These are phyloP conservation scores for Thermothelomyces thermophilus DNA, from an alignment of 2,329 filamentous ascomycete species.

Conservation along the genomic window DNA sequence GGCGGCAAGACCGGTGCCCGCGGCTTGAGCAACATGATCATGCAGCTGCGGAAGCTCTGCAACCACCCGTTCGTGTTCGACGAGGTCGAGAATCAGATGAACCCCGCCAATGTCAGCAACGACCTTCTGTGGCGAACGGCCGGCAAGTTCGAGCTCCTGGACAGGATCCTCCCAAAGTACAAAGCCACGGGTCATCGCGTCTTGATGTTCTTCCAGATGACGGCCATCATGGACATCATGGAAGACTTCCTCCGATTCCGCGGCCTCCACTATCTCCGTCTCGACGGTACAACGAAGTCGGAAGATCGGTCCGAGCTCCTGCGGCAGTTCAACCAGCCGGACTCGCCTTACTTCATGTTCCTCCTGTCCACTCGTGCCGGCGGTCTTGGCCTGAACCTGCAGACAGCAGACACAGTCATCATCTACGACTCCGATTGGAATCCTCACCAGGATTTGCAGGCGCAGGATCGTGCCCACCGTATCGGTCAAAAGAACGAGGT, in stretches of 20 bases:
- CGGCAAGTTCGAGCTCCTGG: constrained; percentile 94
- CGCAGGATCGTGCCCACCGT: constrained; percentile 98
- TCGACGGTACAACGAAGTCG: constrained; percentile 95
- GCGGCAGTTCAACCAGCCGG: constrained; percentile 78
- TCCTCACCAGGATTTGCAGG: constrained; percentile 96
- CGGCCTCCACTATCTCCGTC: constrained; percentile 76
- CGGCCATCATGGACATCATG: constrained; percentile 99
- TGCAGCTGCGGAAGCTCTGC: constrained; percentile 97
- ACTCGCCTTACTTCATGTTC: constrained; percentile 96
- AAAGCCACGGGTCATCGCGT: constrained; percentile 85
- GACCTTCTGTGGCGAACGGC: constrained; percentile 92
- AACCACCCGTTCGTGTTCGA: constrained; percentile 99
- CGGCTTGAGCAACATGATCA: constrained; percentile 98
- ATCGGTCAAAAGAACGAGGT: constrained; percentile 99
- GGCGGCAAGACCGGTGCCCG: constrained; percentile 90
- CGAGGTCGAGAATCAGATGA: constrained; percentile 97
- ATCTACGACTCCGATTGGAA: constrained; percentile 99
- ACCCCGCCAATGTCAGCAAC: constrained; percentile 79
- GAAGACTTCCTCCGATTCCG: constrained; percentile 89
- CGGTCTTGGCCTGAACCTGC: constrained; percentile 93
- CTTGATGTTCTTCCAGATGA: constrained; percentile 99
- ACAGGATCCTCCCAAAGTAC: constrained; percentile 91
- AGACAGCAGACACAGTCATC: constrained; percentile 97
- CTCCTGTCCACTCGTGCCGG: constrained; percentile 96
- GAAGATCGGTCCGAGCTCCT: constrained; percentile 92